A percentile compares a stretch with the other conserved stretches of the same genome.
These are phyloP conservation scores for Nothomitra cinnamomea DNA, from an alignment of 2,329 filamentous ascomycete genomes.

Conservation along the genomic window DNA sequence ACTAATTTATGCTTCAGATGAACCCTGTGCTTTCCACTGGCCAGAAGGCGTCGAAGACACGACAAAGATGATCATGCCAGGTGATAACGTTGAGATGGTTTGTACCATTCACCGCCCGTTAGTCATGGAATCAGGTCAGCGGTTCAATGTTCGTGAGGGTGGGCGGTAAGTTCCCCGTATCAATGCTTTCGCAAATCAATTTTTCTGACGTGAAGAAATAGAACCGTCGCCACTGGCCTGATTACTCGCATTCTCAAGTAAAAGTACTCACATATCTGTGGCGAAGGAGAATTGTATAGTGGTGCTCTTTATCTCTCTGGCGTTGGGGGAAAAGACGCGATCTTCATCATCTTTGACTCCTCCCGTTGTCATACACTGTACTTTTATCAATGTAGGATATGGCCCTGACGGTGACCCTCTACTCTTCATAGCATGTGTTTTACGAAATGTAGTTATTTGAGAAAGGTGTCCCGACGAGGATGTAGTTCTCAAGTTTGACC, in stretches of 20 bases:
- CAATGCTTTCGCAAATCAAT: neutral
- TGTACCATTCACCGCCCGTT: slow-evolving; percentile 71
- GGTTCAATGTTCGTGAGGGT: slow-evolving; percentile 97
- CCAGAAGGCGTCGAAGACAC: slow-evolving; percentile 65
- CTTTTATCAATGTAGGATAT: slow-evolving; percentile 1
- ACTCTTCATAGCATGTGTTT: neutral
- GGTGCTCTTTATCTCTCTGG: neutral
- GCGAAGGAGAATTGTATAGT: neutral
- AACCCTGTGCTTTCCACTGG: slow-evolving; percentile 63
- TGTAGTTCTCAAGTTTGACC: no score
- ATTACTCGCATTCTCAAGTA: slow-evolving; percentile 52
- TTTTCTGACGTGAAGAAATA: slow-evolving; percentile 5
- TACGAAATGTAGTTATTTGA: neutral
- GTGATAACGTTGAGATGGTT: slow-evolving; percentile 97
- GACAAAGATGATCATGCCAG: slow-evolving; percentile 83
- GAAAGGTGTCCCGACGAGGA: neutral
- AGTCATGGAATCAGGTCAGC: slow-evolving; percentile 78
- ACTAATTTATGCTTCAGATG: slow-evolving; percentile 25
- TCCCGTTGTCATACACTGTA: neutral
- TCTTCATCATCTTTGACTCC: neutral
- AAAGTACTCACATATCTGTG: slow-evolving; percentile 7
- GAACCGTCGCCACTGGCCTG: slow-evolving; percentile 66
- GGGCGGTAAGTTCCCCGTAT: slow-evolving; percentile 36
- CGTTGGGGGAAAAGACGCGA: neutral
- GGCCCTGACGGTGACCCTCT: neutral